Conservation (phyloP, 1,284 basidiomycete species). For the Ceratobasidium theobromae region DNA sequence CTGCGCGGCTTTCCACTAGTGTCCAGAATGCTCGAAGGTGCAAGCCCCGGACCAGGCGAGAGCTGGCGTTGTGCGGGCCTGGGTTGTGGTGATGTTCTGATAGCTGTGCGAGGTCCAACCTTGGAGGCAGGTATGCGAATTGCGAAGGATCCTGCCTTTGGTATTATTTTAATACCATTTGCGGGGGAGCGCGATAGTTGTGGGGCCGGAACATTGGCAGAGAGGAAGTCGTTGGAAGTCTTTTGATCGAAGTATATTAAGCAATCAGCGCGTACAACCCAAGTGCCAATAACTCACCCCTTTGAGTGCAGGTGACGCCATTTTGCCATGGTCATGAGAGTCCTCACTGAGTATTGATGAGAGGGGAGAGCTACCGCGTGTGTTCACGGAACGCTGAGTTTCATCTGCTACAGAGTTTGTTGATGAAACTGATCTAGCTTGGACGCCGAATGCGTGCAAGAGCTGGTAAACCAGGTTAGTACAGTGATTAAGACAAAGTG, state of each 20-base stretch:
- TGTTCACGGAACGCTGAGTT: slow-evolving; percentile 12
- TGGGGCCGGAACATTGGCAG: neutral
- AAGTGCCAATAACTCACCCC: slow-evolving; percentile 1
- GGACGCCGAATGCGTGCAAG: slow-evolving; percentile 19
- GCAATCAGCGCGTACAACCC: neutral
- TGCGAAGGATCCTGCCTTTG: slow-evolving; percentile 27
- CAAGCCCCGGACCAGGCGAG: neutral
- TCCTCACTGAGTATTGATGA: slow-evolving; percentile 26
- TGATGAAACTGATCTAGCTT: slow-evolving; percentile 25
- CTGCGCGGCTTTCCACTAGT: neutral
- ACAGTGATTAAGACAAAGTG: neutral
- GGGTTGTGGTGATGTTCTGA: slow-evolving; percentile 4
- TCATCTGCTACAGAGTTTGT: slow-evolving; percentile 22
- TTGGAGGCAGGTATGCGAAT: slow-evolving; percentile 28
- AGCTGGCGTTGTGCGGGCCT: neutral
- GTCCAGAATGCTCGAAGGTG: neutral
- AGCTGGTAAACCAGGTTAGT: neutral
- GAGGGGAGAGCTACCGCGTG: slow-evolving; percentile 15
- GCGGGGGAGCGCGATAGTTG: neutral
- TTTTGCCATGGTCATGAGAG: slow-evolving; percentile 10
- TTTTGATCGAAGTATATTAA: neutral
- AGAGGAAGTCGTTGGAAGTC: neutral
- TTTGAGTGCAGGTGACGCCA: neutral
- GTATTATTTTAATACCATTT: slow-evolving; percentile 29
- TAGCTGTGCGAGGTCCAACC: neutral